Evolutionary conservation across 2,329 filamentous ascomycete genomes (phyloP).

Genomic region (Diaporthe citriasiana): DNA sequence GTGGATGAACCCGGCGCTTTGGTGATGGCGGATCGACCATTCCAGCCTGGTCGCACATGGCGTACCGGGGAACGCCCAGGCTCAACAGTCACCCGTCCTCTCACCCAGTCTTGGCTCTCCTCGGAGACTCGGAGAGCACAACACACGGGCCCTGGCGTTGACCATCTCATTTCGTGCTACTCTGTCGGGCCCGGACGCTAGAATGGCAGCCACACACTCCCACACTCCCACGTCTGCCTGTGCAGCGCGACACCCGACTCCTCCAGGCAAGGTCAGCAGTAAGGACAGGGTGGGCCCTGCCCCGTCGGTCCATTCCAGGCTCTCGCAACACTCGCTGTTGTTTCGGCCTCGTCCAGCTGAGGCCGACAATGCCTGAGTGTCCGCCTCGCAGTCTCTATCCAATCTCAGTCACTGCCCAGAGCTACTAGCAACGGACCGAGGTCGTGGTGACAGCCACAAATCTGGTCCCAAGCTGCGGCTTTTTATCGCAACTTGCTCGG

Average conservation of each 20-base stretch:
- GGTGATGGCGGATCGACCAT: conserved; percentile 32
- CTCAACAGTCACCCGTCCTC: conserved; percentile 10
- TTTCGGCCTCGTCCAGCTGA: conserved; percentile 11
- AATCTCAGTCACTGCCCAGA: neutral
- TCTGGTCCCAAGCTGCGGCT: conserved; percentile 4
- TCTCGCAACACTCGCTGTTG: neutral
- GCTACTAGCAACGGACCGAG: conserved; percentile 8
- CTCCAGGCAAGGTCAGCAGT: neutral
- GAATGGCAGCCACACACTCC: conserved; percentile 15
- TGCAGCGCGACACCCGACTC: conserved; percentile 14
- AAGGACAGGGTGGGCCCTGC: neutral
- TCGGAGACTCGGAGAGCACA: conserved; percentile 36
- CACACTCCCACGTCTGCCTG: neutral
- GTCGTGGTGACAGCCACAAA: conserved; percentile 10
- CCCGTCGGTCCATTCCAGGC: neutral
- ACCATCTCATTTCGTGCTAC: conserved; percentile 28
- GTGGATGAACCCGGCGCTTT: conserved; percentile 33
- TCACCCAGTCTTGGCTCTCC: neutral
- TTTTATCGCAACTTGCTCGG: neutral
- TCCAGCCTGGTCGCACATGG: conserved; percentile 30
- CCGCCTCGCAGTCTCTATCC: neutral
- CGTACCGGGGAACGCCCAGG: conserved; percentile 26
- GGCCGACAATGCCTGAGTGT: neutral
- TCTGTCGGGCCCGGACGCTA: conserved; percentile 23
- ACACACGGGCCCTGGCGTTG: conserved; percentile 35